A percentile compares a stretch with the other conserved stretches of the same genome.
phyloP scores from a whole-genome alignment of 2,329 filamentous ascomycete genomes.

The Pezicula rhizophila region DNA sequence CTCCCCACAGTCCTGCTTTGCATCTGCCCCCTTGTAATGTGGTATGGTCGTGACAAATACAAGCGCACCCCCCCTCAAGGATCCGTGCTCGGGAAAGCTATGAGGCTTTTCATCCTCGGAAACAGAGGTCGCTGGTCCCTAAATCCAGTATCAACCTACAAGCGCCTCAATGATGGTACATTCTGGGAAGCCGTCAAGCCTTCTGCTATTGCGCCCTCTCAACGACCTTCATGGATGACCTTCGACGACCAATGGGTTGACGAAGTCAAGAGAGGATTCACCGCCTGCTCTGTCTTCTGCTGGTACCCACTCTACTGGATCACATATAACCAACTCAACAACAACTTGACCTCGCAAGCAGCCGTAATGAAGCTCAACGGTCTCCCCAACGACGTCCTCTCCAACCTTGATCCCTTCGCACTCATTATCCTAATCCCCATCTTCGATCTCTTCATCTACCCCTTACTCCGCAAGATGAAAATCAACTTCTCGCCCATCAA shows the following conservation, averaged over 20 bases:
- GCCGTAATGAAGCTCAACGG: slow-evolving; percentile 61
- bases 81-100: slow-evolving; percentile 63
- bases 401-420: slow-evolving; percentile 70
- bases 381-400: slow-evolving; percentile 71
- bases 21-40: slow-evolving; percentile 54
- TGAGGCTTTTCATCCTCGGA: slow-evolving; percentile 53
- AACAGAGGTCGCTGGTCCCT: slow-evolving; percentile 58
- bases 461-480: slow-evolving; percentile 54
- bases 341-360: slow-evolving; percentile 58
- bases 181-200: slow-evolving; percentile 69
- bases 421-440: slow-evolving; percentile 72
- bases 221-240: slow-evolving; percentile 68
- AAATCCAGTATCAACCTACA: slow-evolving; percentile 54
- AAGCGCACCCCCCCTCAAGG: slow-evolving; percentile 60
- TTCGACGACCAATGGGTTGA: slow-evolving; percentile 82
- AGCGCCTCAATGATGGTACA: slow-evolving; percentile 41
- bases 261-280: slow-evolving; percentile 64
- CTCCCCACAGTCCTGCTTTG: slow-evolving; percentile 63
- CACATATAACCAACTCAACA: slow-evolving; percentile 54
- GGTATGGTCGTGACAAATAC: slow-evolving; percentile 54
- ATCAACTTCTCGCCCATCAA: slow-evolving; percentile 70
- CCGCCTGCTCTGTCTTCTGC: slow-evolving; percentile 63
- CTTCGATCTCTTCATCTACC: slow-evolving; percentile 64
- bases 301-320: slow-evolving; percentile 49
- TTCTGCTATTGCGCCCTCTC: slow-evolving; percentile 46